Conservation (phyloP, 164 flowering plant species). For the Vitis riparia region DNA sequence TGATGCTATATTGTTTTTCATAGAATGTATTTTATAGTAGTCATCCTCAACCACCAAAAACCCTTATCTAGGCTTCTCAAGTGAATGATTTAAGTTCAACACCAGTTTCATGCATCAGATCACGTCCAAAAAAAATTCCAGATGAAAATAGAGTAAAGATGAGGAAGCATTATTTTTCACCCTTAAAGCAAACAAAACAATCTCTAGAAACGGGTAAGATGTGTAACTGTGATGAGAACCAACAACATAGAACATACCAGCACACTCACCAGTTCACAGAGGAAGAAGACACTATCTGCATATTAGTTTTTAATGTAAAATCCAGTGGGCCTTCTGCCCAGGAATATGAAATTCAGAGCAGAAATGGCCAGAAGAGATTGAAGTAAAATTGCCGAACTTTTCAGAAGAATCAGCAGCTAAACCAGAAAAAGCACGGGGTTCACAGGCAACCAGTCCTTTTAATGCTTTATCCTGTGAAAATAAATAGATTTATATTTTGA, state of each 20-base stretch:
- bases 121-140: background rate
- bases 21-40: no score
- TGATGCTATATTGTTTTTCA: no score
- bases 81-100: background rate
- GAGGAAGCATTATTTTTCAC: background rate
- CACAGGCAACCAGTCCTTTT: constrained; percentile 64
- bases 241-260: background rate
- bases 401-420: constrained; percentile 33
- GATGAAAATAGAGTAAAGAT: background rate
- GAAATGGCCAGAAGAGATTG: constrained; percentile 25
- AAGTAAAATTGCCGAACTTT: constrained; percentile 26
- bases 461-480: constrained; percentile 58
- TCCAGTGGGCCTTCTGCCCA: constrained; percentile 73
- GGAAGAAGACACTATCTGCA: constrained; percentile 70
- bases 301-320: constrained; percentile 72
- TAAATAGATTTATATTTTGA: background rate
- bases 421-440: constrained; percentile 27
- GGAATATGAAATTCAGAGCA: constrained; percentile 47
- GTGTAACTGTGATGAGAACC: background rate
- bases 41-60: background rate
- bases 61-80: background rate
- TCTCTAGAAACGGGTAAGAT: background rate
- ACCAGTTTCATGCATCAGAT: background rate
- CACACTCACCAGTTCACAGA: constrained; percentile 71
- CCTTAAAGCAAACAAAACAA: background rate